Conservation (phyloP, 345 rosid species). For the Cardamine resedifolia region DNA sequence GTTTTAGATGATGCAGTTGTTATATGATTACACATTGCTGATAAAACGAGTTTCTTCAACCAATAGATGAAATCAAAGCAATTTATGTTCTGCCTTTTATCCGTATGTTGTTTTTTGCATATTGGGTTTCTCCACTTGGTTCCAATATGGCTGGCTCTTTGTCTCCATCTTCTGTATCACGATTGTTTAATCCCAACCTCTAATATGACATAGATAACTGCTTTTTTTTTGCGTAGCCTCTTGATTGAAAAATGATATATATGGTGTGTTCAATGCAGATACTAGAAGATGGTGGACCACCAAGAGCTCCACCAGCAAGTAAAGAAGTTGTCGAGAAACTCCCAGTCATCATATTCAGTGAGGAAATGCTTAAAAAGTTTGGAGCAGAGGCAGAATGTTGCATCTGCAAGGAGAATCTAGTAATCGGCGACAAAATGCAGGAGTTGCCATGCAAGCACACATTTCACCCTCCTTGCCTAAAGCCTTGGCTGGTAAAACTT, state of each 20-base stretch:
- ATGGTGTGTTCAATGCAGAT: slow-evolving; percentile 20
- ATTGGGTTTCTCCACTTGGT: neutral
- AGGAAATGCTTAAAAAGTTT: slow-evolving; percentile 60
- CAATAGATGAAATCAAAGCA: neutral
- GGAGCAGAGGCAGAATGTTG: slow-evolving; percentile 83
- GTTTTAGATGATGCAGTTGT: neutral
- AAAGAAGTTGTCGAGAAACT: slow-evolving; percentile 90
- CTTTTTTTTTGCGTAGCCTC: neutral
- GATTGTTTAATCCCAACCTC: neutral
- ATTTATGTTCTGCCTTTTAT: neutral
- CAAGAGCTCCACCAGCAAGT: slow-evolving; percentile 90
- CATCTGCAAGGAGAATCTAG: slow-evolving; percentile 82
- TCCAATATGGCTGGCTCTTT: neutral
- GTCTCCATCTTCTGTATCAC: neutral
- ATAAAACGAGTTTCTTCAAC: neutral
- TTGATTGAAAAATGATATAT: neutral
- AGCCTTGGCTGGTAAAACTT: slow-evolving; percentile 99
- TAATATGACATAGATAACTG: slow-evolving; percentile 2
- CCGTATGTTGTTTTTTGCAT: neutral
- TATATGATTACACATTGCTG: slow-evolving; percentile 1
- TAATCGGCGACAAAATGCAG: slow-evolving; percentile 78
- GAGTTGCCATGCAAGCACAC: slow-evolving; percentile 94
- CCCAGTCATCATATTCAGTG: slow-evolving; percentile 61
- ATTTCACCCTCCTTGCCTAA: slow-evolving; percentile 90
- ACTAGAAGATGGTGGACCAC: slow-evolving; percentile 49